Evolutionary conservation across 306 rosid species (phyloP), one percentile per base, ranked within the genome.

Genomic region (Argentina anserina): DNA sequence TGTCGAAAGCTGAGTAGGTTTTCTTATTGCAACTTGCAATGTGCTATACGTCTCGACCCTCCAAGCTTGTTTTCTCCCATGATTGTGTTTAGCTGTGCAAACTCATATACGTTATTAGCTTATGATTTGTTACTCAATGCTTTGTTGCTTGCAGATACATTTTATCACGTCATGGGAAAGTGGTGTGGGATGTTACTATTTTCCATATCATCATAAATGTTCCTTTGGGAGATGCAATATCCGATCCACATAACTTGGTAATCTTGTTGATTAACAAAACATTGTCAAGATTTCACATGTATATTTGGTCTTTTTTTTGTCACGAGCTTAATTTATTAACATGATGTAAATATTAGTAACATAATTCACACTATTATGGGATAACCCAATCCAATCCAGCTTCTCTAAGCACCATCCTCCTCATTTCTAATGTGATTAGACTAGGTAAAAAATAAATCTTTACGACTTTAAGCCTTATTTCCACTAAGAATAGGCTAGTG

Each of bases 1-100:
- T 76, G 41, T 91, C 93, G 70, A 94, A 94, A 81, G 89, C 87
- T 45, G 90, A 91, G 98, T 94, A 88, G 73, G 94, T 72, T 74
- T 62, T 73, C 65, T 65, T 83, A 65, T 73, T 41, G 73, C 61
- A 39, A 63, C 56, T 64, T 41, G 12, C 78, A 67, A 60, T 71
- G 40, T 63, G 80, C 37, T 41, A 9, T 72, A 55, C 25, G 26
- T 29, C 28, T 41, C 21, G 6, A 33, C 59, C 58, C 34, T 39
- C 11, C 7, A 36, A 34, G 65, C 69, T 42, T 49, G 40, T 76
- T 18, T 40, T 69, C 31, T 14, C 23, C 39, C 26, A 29, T 43
- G 70, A 18, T 40, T 4, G 15, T 40, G 18, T 26, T 46, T 23
- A 8, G 59, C 34, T 23, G 4, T 55, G 3, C 12, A 42, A 33